These are phyloP conservation scores for Ustilago nuda DNA, from an alignment of 1,284 basidiomycete species.

Conservation along the genomic window DNA sequence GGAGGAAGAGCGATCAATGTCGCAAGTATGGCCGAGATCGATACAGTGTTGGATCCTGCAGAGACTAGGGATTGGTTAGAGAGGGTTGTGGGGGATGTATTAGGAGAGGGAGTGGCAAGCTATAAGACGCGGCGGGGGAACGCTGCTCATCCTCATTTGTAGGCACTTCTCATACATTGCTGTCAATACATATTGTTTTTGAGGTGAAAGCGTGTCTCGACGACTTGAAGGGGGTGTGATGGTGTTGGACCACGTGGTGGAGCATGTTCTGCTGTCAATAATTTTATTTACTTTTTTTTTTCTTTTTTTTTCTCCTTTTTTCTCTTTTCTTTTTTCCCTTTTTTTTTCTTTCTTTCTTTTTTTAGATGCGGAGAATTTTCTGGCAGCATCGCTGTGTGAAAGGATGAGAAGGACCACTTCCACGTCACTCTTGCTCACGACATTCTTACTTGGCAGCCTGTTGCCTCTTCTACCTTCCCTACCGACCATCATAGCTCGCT, in stretches of 20 bases:
- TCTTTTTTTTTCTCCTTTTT: neutral
- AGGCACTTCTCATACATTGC: neutral
- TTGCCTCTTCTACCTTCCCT: neutral
- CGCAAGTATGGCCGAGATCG: constrained; percentile 50
- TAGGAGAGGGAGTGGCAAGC: constrained; percentile 24
- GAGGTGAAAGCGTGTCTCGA: too few relatives aligned
- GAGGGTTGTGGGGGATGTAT: constrained; percentile 14
- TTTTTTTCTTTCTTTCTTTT: neutral
- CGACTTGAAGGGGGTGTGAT: neutral
- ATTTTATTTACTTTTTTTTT: neutral
- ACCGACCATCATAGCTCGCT: neutral
- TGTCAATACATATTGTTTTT: too few relatives aligned
- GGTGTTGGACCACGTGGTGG: neutral
- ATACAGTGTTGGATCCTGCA: constrained; percentile 55
- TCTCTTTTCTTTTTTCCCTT: neutral
- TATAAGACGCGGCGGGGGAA: constrained; percentile 14
- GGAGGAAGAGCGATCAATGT: constrained; percentile 45
- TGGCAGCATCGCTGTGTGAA: constrained; percentile 6
- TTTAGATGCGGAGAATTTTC: constrained; percentile 5
- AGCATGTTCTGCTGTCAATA: neutral
- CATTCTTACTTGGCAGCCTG: neutral
- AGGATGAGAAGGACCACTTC: constrained; percentile 9
- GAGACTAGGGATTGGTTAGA: constrained; percentile 51
- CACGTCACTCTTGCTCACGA: constrained; percentile 20
- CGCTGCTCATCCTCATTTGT: constrained; percentile 16